Percentiles rank a stretch among this genome's conserved stretches.
These are phyloP conservation scores for Thielaviopsis punctulata DNA, from an alignment of 2,329 filamentous ascomycete genomes.

Conservation along the genomic window DNA sequence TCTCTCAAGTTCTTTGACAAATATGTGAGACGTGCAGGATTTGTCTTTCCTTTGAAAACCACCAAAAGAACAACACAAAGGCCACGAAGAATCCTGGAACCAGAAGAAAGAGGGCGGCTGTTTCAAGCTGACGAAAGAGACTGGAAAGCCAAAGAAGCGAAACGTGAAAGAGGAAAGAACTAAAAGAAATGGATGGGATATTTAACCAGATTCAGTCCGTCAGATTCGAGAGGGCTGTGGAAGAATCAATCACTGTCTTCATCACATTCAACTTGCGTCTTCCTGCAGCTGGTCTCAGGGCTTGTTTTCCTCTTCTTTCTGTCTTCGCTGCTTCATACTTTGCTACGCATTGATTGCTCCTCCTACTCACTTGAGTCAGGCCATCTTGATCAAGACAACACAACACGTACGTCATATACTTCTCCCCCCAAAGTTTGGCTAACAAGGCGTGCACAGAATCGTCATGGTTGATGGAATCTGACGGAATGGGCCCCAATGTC, in stretches of 20 bases:
- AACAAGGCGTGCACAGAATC: neutral
- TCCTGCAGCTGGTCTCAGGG: neutral
- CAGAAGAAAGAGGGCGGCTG: neutral
- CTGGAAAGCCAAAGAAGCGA: too few species aligned
- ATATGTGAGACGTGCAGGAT: neutral
- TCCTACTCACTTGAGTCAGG: neutral
- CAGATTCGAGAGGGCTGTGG: too few species aligned
- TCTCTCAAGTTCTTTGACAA: neutral
- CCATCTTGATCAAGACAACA: neutral
- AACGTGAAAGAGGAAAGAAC: too few species aligned
- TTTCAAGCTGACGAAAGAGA: neutral
- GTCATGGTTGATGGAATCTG: neutral
- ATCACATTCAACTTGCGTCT: too few species aligned
- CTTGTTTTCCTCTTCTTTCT: neutral
- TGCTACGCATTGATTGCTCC: neutral
- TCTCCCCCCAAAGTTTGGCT: neutral
- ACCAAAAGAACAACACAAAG: neutral
- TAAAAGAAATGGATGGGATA: too few species aligned
- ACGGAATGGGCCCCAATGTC: neutral
- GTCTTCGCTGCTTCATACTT: too few species aligned
- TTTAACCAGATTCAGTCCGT: too few species aligned
- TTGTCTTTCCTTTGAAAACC: neutral
- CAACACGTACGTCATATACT: neutral
- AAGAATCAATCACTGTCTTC: neutral
- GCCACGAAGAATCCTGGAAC: neutral